Base-by-base conservation (phyloP, 805 yeast species). In the Sugiyamaella marilandica region DNA sequence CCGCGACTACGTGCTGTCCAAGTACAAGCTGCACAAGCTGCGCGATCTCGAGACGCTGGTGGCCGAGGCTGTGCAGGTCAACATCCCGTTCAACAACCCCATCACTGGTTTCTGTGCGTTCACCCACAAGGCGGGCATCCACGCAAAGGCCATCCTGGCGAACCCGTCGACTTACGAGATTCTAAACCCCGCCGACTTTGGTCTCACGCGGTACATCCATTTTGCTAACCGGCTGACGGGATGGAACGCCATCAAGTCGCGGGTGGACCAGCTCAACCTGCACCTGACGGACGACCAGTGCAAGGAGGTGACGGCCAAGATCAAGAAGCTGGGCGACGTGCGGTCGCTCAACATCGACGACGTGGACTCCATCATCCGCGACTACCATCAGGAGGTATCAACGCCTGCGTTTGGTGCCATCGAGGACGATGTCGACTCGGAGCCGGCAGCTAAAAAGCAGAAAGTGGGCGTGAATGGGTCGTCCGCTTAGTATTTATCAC, bases 81-180 rank as follows among this genome's bases (percentile, higher is more conserved):
- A 92, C 74, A 81, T 94, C 65, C 99, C 99, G 55, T 92, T 92
- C 80, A 92, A 92, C 80, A 92, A 92, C 77, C 98, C 98, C 63
- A 89, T 92, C 71, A 92, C 99, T 41, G 99, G 99, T 33, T 94
- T 94, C 85, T 94, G 98, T 78, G 99, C 99, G 45, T 92, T 92
- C 77, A 92, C 99, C 55, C 99, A 92, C 78, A 92, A 92, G 80
- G 99, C 99, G 54, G 99, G 99, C 73, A 91, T 92, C 70, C 99
- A 92, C 71, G 98, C 99, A 65, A 92, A 94, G 79, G 98, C 98
- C 53, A 92, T 92, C 62, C 81, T 92, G 61, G 99, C 99, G 54
- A 94, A 92, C 75, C 99, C 99, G 58, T 89, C 97, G 45, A 94
- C 98, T n/a, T 92, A 92, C 72, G 99, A 92, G 78, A 92, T 92